Base-by-base conservation (phyloP, 2,329 filamentous ascomycete genomes). In the Bipolaris zeicola region DNA sequence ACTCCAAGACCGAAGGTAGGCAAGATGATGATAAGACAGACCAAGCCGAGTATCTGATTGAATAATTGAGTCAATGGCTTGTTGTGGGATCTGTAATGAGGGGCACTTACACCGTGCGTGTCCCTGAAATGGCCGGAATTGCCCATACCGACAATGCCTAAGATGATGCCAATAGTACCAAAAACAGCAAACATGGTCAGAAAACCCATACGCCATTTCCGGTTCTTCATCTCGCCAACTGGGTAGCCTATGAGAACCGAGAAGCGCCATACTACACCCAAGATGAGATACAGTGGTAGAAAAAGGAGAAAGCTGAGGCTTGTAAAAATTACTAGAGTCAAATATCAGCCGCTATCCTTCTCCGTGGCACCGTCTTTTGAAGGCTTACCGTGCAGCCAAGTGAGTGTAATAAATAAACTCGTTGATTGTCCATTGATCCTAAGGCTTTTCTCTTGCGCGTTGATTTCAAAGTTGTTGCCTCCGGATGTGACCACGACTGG, bases 131-230 rank as follows among this genome's bases (percentile, higher is more conserved):
- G 69, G 14, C 48, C 31, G 1, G 66, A 60, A 22, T 59, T 66
- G 2, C 69, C 68, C 59, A 69, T 69, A 1, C 66, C 69, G 4
- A 63, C 60, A 6, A 72, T 65, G 3, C 69, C 69, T 5, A 70
- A 46, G 6, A 64, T 37, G 20, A 69, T 63, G 1, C 68, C 69
- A 16, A 51, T 10, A 1, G 69, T 10, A n/a, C 59, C 55, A 1
- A 62, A 50, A 0, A 67, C 52, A 6, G 53, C 51, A 39, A 72
- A 70, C 0, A 59, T 34, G 8, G 61, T 46, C 2, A 72, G 33
- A 3, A 71, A 52, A 3, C 65, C 62, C 8, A 66, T 39, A 0
- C 69, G 59, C 68, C 68, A 71, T 48, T 66, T 70, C 26, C 56
- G 65, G 55, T 67, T 69, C 48, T 66, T 67, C 1, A 38, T 31